Conservation (phyloP, 2,329 filamentous ascomycete species). For the Pseudogymnoascus sp. region DNA sequence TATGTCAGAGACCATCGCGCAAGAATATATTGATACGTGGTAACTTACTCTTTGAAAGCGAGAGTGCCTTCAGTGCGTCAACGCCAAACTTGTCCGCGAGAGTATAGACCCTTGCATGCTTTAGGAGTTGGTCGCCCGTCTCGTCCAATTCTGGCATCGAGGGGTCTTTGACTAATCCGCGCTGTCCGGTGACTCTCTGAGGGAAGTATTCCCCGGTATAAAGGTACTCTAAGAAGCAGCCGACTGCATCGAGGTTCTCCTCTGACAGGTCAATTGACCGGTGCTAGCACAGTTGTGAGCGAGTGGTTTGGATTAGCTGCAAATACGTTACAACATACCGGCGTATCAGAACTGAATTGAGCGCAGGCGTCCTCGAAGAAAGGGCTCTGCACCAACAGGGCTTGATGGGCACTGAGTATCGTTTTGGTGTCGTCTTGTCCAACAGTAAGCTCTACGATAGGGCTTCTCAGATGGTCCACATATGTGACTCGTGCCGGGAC, state of each 20-base stretch:
- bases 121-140: constrained; percentile 74
- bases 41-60: constrained; percentile 62
- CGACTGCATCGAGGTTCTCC: constrained; percentile 66
- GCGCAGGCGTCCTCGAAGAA: constrained; percentile 61
- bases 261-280: constrained; percentile 61
- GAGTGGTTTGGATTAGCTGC: neutral
- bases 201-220: constrained; percentile 88
- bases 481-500: constrained; percentile 32
- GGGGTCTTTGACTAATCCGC: constrained; percentile 62
- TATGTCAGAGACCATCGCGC: neutral
- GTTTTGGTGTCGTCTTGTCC: constrained; percentile 53
- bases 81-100: constrained; percentile 73
- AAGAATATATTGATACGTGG: neutral
- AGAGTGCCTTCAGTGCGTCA: constrained; percentile 61
- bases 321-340: neutral
- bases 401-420: constrained; percentile 71
- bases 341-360: constrained; percentile 51
- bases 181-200: constrained; percentile 53
- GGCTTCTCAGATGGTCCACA: constrained; percentile 57
- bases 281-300: constrained; percentile 33
- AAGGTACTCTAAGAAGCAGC: constrained; percentile 74
- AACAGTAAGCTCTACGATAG: constrained; percentile 61
- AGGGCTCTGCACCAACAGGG: constrained; percentile 64
- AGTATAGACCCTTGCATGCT: constrained; percentile 84
- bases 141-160: constrained; percentile 61